Evolutionary conservation across 768 basidiomycete genomes (phyloP), one percentile per base, ranked within the genome.

Genomic region (Lactifluus piperatus): DNA sequence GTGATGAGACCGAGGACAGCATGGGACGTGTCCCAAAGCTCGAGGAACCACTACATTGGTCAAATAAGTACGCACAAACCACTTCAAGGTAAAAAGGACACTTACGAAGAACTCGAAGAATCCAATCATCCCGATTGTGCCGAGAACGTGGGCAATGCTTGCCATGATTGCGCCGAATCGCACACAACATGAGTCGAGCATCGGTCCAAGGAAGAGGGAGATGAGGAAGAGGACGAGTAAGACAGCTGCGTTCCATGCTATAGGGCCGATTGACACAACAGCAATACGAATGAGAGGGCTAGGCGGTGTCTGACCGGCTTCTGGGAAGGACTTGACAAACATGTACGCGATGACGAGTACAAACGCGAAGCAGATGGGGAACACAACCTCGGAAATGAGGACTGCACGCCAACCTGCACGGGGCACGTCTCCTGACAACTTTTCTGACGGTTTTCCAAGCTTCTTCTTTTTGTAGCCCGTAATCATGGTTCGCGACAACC

Each of bases 391-490:
- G 3, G 91, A 88, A 65, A 91, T 81, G 57, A 95, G 73, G 60
- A 95, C 91, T 10, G 92, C 86, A 50, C 89, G 85, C 93, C 92
- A 95, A 39, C 83, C 82, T 10, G 94, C 97, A 47, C 95, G 85
- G 20, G 97, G 95, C 36, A 93, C 87, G 70, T 98, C 97, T 53
- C 88, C 88, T 5, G 94, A 94, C 27, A 98, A 79, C 73, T 97
- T 98, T 73, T 98, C 95, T 0, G 94, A 97, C 2, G 97, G 97
- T 68, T 93, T 88, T 22, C 97, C 97, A 6, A 99, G 83, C 65
- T 84, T 84, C 80, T 98, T 97, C 78, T 90, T 91, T 82, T 98
- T 98, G 83, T 94, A 99, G n/a, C 97, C 97, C 18, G 97, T 99
- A 69, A 99, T 95, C 83, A 92, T 88, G 18, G 97, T 99, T 52